These are phyloP conservation scores for Aspergillus fructus DNA, from an alignment of 2,329 filamentous ascomycete species.

Conservation along the genomic window DNA sequence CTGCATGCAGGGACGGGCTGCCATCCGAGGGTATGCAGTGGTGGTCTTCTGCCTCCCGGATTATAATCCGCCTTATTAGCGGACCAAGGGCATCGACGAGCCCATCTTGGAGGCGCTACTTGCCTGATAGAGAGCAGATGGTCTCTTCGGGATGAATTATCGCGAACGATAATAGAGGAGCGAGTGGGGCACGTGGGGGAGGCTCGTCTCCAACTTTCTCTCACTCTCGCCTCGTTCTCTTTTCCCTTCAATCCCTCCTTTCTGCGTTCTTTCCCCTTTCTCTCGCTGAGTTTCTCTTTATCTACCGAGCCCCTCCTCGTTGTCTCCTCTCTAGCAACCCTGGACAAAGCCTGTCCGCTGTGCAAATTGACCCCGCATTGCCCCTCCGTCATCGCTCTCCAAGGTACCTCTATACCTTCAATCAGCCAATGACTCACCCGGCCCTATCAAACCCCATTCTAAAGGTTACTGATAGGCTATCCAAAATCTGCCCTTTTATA, in stretches of 20 bases:
- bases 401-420: not conserved
- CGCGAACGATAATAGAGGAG: constrained; percentile 9
- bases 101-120: not conserved
- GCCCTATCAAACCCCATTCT: too few relatives aligned
- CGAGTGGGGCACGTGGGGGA: constrained; percentile 14
- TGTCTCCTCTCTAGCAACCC: not conserved
- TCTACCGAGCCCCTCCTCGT: not conserved
- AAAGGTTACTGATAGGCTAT: not conserved
- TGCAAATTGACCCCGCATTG: not conserved
- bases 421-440: not conserved
- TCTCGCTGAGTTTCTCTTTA: not conserved
- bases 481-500: not conserved
- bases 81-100: too few relatives aligned
- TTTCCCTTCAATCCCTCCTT: not conserved
- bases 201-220: not conserved
- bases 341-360: not conserved
- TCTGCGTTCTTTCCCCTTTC: not conserved
- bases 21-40: not conserved
- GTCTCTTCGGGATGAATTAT: constrained; percentile 2
- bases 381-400: not conserved
- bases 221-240: not conserved
- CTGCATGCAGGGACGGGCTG: not conserved
- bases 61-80: too few relatives aligned
- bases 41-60: too few relatives aligned
- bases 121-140: not conserved